Base-by-base conservation (phyloP, 2,329 filamentous ascomycete genomes). In the Pestalotiopsis sp. region DNA sequence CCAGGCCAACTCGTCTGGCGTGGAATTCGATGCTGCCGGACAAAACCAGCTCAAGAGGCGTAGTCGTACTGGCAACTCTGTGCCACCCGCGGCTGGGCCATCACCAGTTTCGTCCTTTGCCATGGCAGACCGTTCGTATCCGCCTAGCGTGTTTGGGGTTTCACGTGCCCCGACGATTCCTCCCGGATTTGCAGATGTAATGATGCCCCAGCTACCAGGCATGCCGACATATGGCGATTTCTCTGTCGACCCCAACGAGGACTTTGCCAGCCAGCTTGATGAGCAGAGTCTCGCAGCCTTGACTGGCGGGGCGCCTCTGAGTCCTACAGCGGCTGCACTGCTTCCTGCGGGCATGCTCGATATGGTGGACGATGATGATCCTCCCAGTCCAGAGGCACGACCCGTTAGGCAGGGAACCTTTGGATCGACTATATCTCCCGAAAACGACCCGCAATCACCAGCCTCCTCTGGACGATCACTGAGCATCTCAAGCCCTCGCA, bases 241-340 rank as follows among this genome's bases (percentile, higher is more conserved):
- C 1, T 61, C 58, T 1, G 20, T n/a, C 13, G 58, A 61, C 14
- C 17, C 58, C n/a, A 39, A 35, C 14, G 73, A 79, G 3, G 82
- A 84, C 70, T 78, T 77, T 73, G 78, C 72, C 72, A 81, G 69
- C 72, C 83, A 70, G 73, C 77, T 89, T 66, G 88, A 87, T 5
- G 90, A 92, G 39, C 85, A 88, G 1, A 89, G 91, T 20, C 80
- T 91, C 4, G 87, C 88, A 68, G 84, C 84, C 20, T 77, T 91
- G 44, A 89, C 85, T 3, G 86, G 84, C 20, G 89, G 88, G 35
- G 92, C 91, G 2, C 91, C 91, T 1, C 87, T 95, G 76, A 94
- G 92, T 73, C 93, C 93, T 1, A 92, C 91, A 3, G 93, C 92
- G 2, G 89, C 91, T 35, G 86, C 90, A 17, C 82, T 95, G 3